Evolutionary conservation across 2,329 filamentous ascomycete genomes (phyloP).

Genomic region (Coniochaeta pulveracea): DNA sequence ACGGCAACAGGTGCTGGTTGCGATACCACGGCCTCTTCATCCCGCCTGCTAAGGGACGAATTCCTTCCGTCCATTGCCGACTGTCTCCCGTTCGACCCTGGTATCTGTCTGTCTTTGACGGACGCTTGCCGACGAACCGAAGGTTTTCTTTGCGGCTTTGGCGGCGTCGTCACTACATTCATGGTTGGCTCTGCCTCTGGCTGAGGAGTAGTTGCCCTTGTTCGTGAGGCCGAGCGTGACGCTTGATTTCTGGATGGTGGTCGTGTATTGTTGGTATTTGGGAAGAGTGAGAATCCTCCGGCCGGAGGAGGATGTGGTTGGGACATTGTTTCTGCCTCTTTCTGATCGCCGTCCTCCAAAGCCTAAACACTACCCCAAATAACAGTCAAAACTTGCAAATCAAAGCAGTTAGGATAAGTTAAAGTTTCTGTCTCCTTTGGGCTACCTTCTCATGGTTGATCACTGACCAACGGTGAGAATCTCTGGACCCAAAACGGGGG

Average conservation of each 20-base stretch:
- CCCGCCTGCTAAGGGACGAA: conserved; percentile 7
- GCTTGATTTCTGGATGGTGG: conserved; percentile 31
- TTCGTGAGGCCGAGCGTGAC: too few species aligned
- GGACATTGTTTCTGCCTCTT: conserved; percentile 22
- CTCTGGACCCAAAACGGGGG: too few species aligned
- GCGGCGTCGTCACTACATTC: conserved; percentile 17
- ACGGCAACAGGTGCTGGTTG: conserved; percentile 29
- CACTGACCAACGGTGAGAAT: too few species aligned
- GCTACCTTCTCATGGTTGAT: conserved; percentile 3
- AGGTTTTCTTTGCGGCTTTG: conserved; percentile 20
- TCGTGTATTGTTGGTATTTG: conserved; percentile 31
- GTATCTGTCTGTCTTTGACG: conserved; percentile 18
- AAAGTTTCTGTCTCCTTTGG: not conserved
- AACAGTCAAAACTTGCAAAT: too few species aligned
- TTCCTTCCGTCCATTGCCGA: conserved; percentile 6
- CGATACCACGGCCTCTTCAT: conserved; percentile 21
- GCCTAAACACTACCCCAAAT: too few species aligned
- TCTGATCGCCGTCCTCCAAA: too few species aligned
- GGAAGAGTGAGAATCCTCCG: conserved; percentile 46
- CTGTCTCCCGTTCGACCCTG: not conserved
- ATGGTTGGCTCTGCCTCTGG: conserved; percentile 11
- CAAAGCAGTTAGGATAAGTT: too few species aligned
- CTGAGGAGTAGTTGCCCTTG: conserved; percentile 23
- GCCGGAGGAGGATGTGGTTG: conserved; percentile 18
- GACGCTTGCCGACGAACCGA: conserved; percentile 21